Conservation (phyloP, 148 eudicot species). For the Polygonum aviculare region DNA sequence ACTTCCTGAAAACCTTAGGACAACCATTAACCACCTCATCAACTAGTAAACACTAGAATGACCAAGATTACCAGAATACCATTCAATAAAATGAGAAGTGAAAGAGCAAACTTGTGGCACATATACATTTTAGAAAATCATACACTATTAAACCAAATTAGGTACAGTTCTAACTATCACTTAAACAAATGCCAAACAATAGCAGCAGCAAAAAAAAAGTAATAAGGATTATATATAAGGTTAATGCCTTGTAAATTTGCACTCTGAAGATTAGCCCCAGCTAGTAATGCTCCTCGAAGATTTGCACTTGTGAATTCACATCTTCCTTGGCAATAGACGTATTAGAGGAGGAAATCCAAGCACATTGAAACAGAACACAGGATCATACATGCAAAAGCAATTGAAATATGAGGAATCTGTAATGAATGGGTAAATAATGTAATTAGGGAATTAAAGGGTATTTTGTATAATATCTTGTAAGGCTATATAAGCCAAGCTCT, state of each 20-base stretch:
- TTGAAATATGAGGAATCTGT: background rate
- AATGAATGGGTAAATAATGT: too few species aligned
- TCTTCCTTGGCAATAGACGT: slow-evolving; percentile 48
- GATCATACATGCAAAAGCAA: slow-evolving; percentile 11
- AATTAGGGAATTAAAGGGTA: too few species aligned
- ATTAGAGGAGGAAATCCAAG: slow-evolving; percentile 20
- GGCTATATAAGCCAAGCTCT: too few species aligned
- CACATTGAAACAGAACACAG: background rate
- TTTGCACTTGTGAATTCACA: slow-evolving; percentile 96
- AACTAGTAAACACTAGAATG: background rate
- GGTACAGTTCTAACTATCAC: background rate
- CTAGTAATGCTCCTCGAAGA: slow-evolving; percentile 79
- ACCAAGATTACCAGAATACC: background rate
- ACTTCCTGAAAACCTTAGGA: background rate
- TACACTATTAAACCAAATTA: background rate
- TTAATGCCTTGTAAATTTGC: slow-evolving; percentile 81
- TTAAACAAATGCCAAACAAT: background rate
- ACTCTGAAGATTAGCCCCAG: slow-evolving; percentile 90
- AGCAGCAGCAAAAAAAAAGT: slow-evolving; percentile 2
- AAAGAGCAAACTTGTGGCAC: background rate
- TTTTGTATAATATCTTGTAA: too few species aligned
- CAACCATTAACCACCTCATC: background rate
- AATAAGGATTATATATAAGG: slow-evolving; percentile 2
- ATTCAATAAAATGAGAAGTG: background rate
- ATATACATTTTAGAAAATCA: background rate